phyloP scores from a whole-genome alignment of 2,329 filamentous ascomycete species.

The Bipolaris victoriae region DNA sequence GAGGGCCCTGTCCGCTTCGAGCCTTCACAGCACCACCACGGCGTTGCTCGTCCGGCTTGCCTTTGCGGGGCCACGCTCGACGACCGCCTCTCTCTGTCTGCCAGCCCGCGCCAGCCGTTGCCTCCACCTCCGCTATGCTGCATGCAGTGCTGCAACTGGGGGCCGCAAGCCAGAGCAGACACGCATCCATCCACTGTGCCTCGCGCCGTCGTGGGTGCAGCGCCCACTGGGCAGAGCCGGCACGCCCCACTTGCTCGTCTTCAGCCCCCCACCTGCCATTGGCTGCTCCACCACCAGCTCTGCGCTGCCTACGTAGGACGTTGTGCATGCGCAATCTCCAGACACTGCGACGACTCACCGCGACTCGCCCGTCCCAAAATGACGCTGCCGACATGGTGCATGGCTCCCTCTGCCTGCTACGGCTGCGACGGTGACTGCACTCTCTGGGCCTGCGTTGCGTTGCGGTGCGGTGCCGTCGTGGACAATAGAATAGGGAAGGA shows the following conservation, averaged over 20 bases:
- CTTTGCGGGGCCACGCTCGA: neutral
- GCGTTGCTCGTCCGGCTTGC: neutral
- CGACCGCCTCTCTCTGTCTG: too few species aligned
- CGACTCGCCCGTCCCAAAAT: conserved; percentile 25
- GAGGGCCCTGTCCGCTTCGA: neutral
- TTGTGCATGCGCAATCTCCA: conserved; percentile 33
- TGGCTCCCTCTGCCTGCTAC: conserved; percentile 1
- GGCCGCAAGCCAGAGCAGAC: conserved; percentile 10
- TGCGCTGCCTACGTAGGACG: conserved; percentile 15
- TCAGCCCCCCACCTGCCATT: conserved; percentile 16
- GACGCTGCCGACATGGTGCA: conserved; percentile 1
- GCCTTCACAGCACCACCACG: neutral
- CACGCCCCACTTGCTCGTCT: conserved; percentile 4
- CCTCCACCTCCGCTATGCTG: conserved; percentile 11
- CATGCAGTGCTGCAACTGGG: conserved; percentile 17
- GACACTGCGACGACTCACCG: conserved; percentile 26
- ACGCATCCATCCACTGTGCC: neutral
- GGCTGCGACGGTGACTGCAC: too few species aligned
- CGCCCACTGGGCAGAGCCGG: conserved; percentile 5
- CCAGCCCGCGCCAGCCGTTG: neutral
- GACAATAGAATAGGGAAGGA: conserved; percentile 12
- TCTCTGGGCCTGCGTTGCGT: too few species aligned
- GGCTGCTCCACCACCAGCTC: conserved; percentile 12
- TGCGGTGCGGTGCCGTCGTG: neutral
- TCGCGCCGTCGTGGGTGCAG: conserved; percentile 14